Percentiles rank a stretch among this genome's conserved stretches.
These are phyloP conservation scores for Graphilbum fragrans DNA, from an alignment of 2,329 filamentous ascomycete genomes.

Conservation along the genomic window DNA sequence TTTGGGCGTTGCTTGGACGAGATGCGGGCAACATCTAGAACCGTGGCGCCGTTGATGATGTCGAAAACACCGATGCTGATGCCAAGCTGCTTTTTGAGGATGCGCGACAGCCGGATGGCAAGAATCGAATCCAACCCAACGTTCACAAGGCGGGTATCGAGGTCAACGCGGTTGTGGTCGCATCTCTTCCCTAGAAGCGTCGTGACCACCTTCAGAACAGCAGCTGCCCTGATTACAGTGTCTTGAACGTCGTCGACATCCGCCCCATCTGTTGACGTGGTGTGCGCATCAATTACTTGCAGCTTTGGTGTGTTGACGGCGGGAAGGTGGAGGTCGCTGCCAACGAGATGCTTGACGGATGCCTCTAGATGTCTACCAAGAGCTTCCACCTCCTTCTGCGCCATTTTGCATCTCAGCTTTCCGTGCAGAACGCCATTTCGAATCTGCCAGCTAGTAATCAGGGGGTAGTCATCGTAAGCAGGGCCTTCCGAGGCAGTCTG, in stretches of 20 bases:
- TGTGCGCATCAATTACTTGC: neutral
- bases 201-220: slow-evolving; percentile 7
- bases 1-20: too few species aligned
- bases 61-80: slow-evolving; percentile 12
- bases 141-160: slow-evolving; percentile 12
- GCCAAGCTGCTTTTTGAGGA: slow-evolving; percentile 10
- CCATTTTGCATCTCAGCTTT: slow-evolving; percentile 11
- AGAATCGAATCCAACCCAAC: slow-evolving; percentile 14
- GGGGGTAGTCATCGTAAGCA: slow-evolving; percentile 14
- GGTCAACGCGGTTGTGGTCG: neutral
- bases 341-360: neutral
- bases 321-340: neutral
- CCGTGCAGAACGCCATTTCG: slow-evolving; percentile 9
- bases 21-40: slow-evolving; percentile 5
- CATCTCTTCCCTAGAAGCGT: too few species aligned
- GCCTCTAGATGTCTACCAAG: slow-evolving; percentile 7
- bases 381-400: neutral
- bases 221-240: slow-evolving; percentile 1
- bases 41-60: slow-evolving; percentile 12
- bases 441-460: slow-evolving; percentile 14
- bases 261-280: neutral
- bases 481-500: neutral
- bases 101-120: slow-evolving; percentile 12
- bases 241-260: neutral
- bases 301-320: too few species aligned